Evolutionary conservation across 306 rosid genomes (phyloP).

Genomic region (Ceratonia siliqua): DNA sequence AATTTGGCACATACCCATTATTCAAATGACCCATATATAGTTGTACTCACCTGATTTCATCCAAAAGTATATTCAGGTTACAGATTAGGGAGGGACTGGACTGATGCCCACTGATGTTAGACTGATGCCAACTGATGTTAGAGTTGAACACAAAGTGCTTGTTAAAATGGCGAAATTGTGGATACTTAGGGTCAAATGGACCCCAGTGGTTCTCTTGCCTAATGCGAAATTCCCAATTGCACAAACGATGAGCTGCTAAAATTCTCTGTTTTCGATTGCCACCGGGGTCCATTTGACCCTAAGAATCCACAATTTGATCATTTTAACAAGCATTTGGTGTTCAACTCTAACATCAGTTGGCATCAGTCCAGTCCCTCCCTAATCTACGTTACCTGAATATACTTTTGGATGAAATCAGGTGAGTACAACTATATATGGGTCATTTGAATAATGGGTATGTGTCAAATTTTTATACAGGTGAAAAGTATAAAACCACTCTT

Average conservation of each 20-base stretch:
- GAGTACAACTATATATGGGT: not conserved
- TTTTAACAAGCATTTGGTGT: not conserved
- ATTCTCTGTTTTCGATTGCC: not conserved
- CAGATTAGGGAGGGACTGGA: not conserved
- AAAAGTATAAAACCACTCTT: not conserved
- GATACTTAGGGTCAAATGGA: not conserved
- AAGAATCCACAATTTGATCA: not conserved
- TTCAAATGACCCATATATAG: not conserved
- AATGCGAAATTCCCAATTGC: not conserved
- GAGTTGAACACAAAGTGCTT: not conserved
- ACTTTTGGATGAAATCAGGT: not conserved
- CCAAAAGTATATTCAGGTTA: not conserved
- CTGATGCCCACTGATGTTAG: not conserved
- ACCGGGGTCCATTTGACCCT: not conserved
- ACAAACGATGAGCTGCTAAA: not conserved
- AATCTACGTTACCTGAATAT: not conserved
- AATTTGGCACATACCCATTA: not conserved
- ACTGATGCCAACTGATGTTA: no score
- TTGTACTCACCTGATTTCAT: not conserved
- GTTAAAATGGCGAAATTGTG: not conserved
- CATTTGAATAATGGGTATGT: not conserved
- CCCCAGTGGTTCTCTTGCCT: no score
- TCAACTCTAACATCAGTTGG: not conserved
- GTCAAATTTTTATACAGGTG: not conserved
- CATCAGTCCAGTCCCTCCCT: constrained; percentile 3